Conservation (phyloP, 2,329 filamentous ascomycete genomes). For the Akanthomyces uredinophilus region DNA sequence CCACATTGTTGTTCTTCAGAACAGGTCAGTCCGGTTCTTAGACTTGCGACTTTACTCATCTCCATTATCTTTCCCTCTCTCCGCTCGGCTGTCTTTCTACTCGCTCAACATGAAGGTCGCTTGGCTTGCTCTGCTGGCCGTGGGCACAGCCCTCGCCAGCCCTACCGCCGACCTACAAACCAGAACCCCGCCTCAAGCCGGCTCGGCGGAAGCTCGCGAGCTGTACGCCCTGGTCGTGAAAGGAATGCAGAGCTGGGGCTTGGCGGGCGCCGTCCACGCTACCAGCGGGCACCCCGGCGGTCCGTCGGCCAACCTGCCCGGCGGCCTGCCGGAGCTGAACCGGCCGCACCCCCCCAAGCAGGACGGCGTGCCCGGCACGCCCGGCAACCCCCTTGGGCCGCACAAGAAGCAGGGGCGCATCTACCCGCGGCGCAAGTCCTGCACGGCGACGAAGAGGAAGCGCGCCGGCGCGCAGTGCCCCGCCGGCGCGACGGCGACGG, state of each 20-base stretch:
- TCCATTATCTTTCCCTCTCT: neutral
- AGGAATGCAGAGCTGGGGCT: neutral
- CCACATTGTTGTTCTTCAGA: too few species aligned
- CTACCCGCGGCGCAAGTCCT: neutral
- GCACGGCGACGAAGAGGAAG: neutral
- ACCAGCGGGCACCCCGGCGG: neutral
- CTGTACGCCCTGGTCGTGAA: neutral
- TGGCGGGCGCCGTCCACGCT: neutral
- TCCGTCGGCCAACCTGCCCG: neutral
- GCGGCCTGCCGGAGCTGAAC: neutral
- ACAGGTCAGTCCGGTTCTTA: too few species aligned
- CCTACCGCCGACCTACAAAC: neutral
- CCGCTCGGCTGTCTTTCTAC: neutral
- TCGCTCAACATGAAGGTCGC: neutral
- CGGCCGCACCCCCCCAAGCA: neutral
- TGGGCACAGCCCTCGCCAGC: neutral
- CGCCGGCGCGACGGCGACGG: neutral
- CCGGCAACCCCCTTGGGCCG: neutral
- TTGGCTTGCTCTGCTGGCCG: neutral
- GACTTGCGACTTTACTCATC: neutral
- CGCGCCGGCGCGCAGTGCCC: neutral
- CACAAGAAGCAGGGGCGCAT: neutral
- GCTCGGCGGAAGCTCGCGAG: neutral
- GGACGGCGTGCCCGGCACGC: neutral
- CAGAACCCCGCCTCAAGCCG: neutral